These are phyloP conservation scores for Sparassis latifolia DNA, from an alignment of 1,284 basidiomycete genomes.

Conservation along the genomic window DNA sequence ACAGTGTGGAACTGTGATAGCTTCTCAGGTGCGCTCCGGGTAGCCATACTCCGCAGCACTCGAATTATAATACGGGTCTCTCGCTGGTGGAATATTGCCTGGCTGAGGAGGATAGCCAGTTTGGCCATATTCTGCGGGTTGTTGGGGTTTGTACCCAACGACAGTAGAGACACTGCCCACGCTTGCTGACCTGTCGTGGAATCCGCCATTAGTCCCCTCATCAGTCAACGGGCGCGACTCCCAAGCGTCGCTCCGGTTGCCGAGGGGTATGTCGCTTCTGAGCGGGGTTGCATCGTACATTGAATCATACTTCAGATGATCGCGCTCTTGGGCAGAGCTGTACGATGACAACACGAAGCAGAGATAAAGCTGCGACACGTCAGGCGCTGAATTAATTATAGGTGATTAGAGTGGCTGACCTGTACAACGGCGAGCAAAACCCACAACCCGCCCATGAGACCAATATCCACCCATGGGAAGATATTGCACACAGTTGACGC, in stretches of 20 bases:
- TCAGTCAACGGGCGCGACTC: slow-evolving; percentile 58
- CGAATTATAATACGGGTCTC: slow-evolving; percentile 17
- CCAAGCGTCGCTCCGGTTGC: slow-evolving; percentile 66
- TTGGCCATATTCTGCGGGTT: slow-evolving; percentile 33
- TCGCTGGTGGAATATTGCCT: slow-evolving; percentile 29
- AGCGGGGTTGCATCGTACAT: slow-evolving; percentile 64
- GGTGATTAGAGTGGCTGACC: slow-evolving; percentile 31
- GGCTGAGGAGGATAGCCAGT: slow-evolving; percentile 28
- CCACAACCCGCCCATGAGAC: slow-evolving; percentile 86
- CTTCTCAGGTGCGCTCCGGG: slow-evolving; percentile 28
- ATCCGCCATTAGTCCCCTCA: slow-evolving; percentile 16
- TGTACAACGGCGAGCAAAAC: slow-evolving; percentile 70
- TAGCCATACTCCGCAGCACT: slow-evolving; percentile 25
- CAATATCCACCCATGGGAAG: slow-evolving; percentile 88
- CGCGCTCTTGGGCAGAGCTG: slow-evolving; percentile 64
- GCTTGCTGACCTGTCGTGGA: slow-evolving; percentile 39
- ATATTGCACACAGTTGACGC: slow-evolving; percentile 73
- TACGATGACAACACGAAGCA: slow-evolving; percentile 70
- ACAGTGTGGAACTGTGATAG: too few species aligned
- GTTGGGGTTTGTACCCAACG: slow-evolving; percentile 41
- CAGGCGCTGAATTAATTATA: slow-evolving; percentile 3
- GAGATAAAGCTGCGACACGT: slow-evolving; percentile 52
- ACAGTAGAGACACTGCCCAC: slow-evolving; percentile 50
- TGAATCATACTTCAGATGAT: slow-evolving; percentile 77
- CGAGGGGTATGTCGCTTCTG: slow-evolving; percentile 60